These are phyloP conservation scores for Jacaranda mimosifolia DNA, from an alignment of 257 asterid species.

Conservation along the genomic window DNA sequence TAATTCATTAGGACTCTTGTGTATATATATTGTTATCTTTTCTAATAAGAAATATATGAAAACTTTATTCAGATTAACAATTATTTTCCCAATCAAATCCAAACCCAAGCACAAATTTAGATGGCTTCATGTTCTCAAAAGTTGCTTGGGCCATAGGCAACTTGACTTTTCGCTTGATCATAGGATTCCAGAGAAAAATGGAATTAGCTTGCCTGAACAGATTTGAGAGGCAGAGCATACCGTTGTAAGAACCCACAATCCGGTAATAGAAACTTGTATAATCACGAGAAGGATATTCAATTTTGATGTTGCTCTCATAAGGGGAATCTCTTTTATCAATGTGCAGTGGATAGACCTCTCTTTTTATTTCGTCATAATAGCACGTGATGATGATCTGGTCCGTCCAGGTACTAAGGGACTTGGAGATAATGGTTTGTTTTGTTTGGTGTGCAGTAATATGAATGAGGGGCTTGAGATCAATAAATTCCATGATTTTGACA, in stretches of 20 bases:
- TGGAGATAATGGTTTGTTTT: slow-evolving; percentile 24
- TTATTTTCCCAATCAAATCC: slow-evolving; percentile 37
- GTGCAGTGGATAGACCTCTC: slow-evolving; percentile 34
- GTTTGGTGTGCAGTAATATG: slow-evolving; percentile 30
- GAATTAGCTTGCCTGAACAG: slow-evolving; percentile 28
- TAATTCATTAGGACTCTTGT: no score
- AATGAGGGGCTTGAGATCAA: slow-evolving; percentile 36
- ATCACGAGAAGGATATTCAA: slow-evolving; percentile 39
- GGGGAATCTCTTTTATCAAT: not conserved
- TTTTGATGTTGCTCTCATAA: slow-evolving; percentile 3
- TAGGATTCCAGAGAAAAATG: slow-evolving; percentile 50
- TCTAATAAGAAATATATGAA: no score
- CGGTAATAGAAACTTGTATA: slow-evolving; percentile 34
- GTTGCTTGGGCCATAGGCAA: slow-evolving; percentile 32
- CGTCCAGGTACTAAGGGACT: not conserved
- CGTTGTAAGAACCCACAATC: slow-evolving; percentile 50
- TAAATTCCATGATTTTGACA: slow-evolving; percentile 40
- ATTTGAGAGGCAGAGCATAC: slow-evolving; percentile 47
- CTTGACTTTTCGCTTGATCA: slow-evolving; percentile 33
- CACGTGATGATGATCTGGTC: slow-evolving; percentile 22
- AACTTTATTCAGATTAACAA: no score
- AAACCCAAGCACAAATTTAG: slow-evolving; percentile 40
- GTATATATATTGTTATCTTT: no score
- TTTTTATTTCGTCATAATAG: slow-evolving; percentile 19
- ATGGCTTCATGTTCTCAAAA: not conserved